phyloP scores from a whole-genome alignment of 768 basidiomycete species.

The Termitomyces sp. region DNA sequence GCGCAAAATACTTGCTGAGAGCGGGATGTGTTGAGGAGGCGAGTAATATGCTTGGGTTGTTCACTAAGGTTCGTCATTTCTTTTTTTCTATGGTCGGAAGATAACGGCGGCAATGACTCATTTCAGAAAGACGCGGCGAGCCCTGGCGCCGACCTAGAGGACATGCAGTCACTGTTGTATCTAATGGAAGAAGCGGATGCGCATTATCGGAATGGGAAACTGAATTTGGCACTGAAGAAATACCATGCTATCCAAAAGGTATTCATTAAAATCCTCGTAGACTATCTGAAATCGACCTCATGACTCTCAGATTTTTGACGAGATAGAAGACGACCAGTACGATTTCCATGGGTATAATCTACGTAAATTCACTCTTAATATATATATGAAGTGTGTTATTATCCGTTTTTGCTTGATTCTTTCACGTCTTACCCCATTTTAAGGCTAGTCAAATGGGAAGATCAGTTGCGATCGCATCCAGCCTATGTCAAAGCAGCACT shows the following conservation, averaged over 20 bases:
- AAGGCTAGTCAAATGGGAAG: slow-evolving; percentile 84
- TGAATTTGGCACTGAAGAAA: slow-evolving; percentile 79
- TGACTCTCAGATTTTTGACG: slow-evolving; percentile 62
- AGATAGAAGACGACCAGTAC: slow-evolving; percentile 92
- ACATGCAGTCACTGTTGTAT: slow-evolving; percentile 93
- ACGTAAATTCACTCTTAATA: slow-evolving; percentile 80
- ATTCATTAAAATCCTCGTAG: background rate
- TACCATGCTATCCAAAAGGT: slow-evolving; percentile 77
- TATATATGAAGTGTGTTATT: slow-evolving; percentile 72
- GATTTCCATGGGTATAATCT: slow-evolving; percentile 97
- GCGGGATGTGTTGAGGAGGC: slow-evolving; percentile 80
- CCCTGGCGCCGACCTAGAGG: slow-evolving; percentile 78
- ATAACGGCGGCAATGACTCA: background rate
- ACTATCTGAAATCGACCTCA: background rate
- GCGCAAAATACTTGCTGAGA: slow-evolving; percentile 83
- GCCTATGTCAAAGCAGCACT: slow-evolving; percentile 70
- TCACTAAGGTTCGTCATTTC: slow-evolving; percentile 70
- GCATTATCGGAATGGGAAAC: slow-evolving; percentile 55
- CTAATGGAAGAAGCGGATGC: slow-evolving; percentile 77
- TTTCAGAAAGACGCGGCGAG: slow-evolving; percentile 76
- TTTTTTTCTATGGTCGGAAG: background rate
- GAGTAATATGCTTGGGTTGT: slow-evolving; percentile 67
- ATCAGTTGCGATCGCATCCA: slow-evolving; percentile 70
- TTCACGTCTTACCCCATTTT: background rate
- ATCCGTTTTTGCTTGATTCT: background rate